phyloP scores from a whole-genome alignment of 306 rosid genomes.

The Begonia fuchsioides region DNA sequence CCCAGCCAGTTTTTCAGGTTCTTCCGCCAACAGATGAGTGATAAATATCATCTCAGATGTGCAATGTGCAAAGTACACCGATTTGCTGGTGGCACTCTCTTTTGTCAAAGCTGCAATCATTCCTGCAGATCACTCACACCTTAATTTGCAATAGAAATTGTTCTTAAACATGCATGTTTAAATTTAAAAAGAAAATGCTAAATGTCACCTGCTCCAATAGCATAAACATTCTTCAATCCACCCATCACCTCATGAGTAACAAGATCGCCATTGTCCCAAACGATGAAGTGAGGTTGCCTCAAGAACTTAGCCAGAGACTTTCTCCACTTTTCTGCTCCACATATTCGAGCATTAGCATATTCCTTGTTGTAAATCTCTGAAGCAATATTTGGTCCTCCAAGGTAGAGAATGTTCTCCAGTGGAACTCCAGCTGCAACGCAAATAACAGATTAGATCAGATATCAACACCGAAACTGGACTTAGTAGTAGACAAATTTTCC shows the following conservation, averaged over 20 bases:
- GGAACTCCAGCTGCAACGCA: slow-evolving; percentile 71
- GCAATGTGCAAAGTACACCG: slow-evolving; percentile 94
- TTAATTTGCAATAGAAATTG: no score
- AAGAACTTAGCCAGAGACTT: slow-evolving; percentile 74
- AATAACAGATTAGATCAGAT: background rate
- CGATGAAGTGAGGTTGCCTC: slow-evolving; percentile 82
- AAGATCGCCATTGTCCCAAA: slow-evolving; percentile 96
- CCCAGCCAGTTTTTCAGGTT: slow-evolving; percentile 92
- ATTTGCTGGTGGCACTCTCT: slow-evolving; percentile 96
- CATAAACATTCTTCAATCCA: slow-evolving; percentile 91
- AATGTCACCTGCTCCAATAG: slow-evolving; percentile 88
- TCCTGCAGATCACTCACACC: slow-evolving; percentile 24
- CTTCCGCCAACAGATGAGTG: slow-evolving; percentile 85
- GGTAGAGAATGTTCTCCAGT: slow-evolving; percentile 73
- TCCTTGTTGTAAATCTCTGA: slow-evolving; percentile 87
- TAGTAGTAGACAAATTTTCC: no score
- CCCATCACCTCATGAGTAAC: slow-evolving; percentile 98
- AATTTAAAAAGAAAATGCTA: no score
- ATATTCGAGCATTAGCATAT: slow-evolving; percentile 92
- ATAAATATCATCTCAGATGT: slow-evolving; percentile 95
- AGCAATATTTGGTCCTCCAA: slow-evolving; percentile 97
- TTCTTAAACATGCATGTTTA: background rate
- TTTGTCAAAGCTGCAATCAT: slow-evolving; percentile 90
- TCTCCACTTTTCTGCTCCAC: slow-evolving; percentile 93
- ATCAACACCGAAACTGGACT: no score